Conservation (phyloP, 2,329 filamentous ascomycete genomes). For the Helicocarpus griseus region DNA sequence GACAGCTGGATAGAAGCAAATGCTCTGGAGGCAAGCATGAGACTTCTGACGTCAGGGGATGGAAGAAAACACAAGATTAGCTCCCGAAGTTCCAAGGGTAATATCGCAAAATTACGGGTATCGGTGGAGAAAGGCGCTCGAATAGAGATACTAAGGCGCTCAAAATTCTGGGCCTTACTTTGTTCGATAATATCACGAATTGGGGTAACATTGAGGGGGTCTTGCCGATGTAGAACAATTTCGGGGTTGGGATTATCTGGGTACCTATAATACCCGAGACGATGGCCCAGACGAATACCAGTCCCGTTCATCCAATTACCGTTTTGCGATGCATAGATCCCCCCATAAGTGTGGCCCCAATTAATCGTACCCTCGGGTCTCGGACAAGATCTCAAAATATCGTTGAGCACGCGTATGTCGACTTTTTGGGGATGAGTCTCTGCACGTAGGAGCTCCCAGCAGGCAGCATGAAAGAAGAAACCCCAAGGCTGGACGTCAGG, state of each 20-base stretch:
- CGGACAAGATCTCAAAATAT: not conserved
- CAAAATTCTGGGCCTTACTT: not conserved
- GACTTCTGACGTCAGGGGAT: not conserved
- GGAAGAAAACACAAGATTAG: not conserved
- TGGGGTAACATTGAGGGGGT: not conserved
- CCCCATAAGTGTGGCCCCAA: not conserved
- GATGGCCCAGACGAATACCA: not conserved
- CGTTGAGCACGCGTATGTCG: not conserved
- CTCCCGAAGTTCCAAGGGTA: not conserved
- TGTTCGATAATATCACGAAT: not conserved
- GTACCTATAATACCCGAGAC: not conserved
- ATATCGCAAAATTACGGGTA: not conserved
- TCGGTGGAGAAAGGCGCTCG: not conserved
- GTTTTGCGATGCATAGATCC: not conserved
- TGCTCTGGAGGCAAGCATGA: not conserved
- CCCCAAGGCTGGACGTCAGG: not conserved
- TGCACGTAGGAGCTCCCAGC: not conserved
- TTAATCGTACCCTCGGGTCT: not conserved
- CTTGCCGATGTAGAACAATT: not conserved
- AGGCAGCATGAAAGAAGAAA: not conserved
- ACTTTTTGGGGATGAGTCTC: not conserved
- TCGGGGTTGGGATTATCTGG: not conserved
- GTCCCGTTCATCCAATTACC: not conserved
- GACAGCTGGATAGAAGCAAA: not conserved
- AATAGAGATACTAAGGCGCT: not conserved